Conservation (phyloP, 164 flowering plant species). For the Macadamia integrifolia region DNA sequence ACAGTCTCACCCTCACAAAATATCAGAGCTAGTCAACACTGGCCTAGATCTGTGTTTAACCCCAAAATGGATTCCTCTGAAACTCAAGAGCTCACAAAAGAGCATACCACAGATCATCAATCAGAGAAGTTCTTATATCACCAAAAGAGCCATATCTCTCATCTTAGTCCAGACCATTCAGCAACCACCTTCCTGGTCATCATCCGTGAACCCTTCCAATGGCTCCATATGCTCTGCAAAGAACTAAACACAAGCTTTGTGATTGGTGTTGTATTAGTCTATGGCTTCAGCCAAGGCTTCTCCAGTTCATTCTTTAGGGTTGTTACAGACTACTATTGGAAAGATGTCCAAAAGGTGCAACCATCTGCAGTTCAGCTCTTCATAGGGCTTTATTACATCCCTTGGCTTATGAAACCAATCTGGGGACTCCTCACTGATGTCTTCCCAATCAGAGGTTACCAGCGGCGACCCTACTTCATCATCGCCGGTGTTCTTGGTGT, state of each 20-base stretch:
- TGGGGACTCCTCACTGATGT: slow-evolving; percentile 72
- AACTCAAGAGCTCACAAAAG: slow-evolving; percentile 11
- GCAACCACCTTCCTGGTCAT: background rate
- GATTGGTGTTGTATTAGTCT: slow-evolving; percentile 51
- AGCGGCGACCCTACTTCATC: slow-evolving; percentile 55
- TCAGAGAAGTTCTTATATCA: background rate
- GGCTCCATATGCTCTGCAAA: slow-evolving; percentile 52
- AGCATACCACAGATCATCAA: background rate
- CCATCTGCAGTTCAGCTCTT: slow-evolving; percentile 68
- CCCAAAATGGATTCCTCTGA: slow-evolving; percentile 4
- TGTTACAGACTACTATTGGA: slow-evolving; percentile 72
- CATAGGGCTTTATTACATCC: slow-evolving; percentile 50
- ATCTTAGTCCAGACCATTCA: background rate
- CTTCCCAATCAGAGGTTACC: slow-evolving; percentile 48
- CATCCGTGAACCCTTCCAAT: slow-evolving; percentile 44
- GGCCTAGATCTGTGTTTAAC: background rate
- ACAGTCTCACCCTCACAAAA: too few relatives aligned
- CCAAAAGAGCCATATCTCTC: background rate
- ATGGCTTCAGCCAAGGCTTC: slow-evolving; percentile 73
- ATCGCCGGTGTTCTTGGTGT: slow-evolving; percentile 48
- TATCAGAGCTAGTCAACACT: background rate
- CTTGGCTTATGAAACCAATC: slow-evolving; percentile 72
- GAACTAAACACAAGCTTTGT: slow-evolving; percentile 47
- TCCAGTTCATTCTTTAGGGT: slow-evolving; percentile 47
- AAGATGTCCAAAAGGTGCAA: slow-evolving; percentile 67